A percentile compares a stretch with the other conserved stretches of the same genome.
Conservation (phyloP, 2,329 filamentous ascomycete species). For the Emergomyces africanus region DNA sequence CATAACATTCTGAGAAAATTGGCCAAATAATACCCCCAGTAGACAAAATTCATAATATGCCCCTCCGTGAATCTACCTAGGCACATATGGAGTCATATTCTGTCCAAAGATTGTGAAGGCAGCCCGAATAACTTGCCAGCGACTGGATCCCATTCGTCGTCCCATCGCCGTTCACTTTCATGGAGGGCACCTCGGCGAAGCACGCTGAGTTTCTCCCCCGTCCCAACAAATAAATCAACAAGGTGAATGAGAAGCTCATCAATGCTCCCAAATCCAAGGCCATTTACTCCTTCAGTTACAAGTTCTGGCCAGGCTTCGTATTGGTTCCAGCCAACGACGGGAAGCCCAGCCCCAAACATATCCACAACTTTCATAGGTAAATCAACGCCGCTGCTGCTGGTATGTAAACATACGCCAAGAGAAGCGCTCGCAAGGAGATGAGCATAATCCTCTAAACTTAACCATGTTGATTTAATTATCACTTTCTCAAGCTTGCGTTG, state of each 20-base stretch:
- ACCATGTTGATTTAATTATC: conserved; percentile 68
- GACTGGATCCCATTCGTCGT: conserved; percentile 82
- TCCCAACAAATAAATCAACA: conserved; percentile 48
- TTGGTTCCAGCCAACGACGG: conserved; percentile 71
- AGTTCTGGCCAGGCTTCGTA: conserved; percentile 87
- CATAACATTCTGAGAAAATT: background rate
- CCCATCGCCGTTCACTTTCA: conserved; percentile 72
- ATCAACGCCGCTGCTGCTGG: conserved; percentile 86
- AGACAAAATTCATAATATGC: background rate
- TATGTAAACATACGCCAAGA: conserved; percentile 82
- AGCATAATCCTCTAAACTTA: conserved; percentile 75
- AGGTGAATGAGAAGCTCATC: conserved; percentile 53
- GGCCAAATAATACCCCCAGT: no score
- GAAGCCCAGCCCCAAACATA: conserved; percentile 92
- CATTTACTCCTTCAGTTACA: conserved; percentile 78
- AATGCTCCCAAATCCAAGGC: conserved; percentile 66
- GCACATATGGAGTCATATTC: background rate
- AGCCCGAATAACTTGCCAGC: conserved; percentile 58
- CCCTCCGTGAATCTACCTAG: background rate
- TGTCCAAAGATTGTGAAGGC: background rate
- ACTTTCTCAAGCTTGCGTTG: conserved; percentile 55
- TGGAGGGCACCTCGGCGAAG: conserved; percentile 57
- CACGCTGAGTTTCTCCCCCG: conserved; percentile 40
- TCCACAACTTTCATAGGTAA: conserved; percentile 99
- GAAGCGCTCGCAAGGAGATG: conserved; percentile 72